Conservation (phyloP, 768 basidiomycete genomes). For the Collybia mongolica region DNA sequence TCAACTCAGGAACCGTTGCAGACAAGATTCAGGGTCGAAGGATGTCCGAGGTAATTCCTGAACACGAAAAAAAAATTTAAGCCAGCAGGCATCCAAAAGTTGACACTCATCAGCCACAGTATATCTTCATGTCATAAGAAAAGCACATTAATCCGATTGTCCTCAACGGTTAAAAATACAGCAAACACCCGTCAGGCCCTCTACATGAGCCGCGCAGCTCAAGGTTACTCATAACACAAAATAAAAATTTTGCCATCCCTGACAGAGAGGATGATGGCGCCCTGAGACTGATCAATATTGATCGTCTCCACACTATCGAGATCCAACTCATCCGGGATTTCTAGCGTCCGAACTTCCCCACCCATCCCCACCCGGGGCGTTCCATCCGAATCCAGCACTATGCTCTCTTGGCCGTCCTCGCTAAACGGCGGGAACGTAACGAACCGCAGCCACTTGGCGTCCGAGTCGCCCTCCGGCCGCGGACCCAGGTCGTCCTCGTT, state of each 20-base stretch:
- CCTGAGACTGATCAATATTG: slow-evolving; percentile 77
- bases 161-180: too few relatives aligned
- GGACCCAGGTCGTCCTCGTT: slow-evolving; percentile 22
- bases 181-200: too few relatives aligned
- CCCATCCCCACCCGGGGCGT: slow-evolving; percentile 27
- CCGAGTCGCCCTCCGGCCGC: slow-evolving; percentile 20
- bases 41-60: too few relatives aligned
- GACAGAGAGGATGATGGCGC: slow-evolving; percentile 68
- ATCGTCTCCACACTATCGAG: slow-evolving; percentile 69
- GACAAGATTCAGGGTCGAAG: too few relatives aligned
- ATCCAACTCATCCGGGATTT: slow-evolving; percentile 64
- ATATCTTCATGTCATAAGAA: too few relatives aligned
- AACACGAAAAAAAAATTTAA: too few relatives aligned
- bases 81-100: too few relatives aligned
- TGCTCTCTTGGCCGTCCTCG: slow-evolving; percentile 22
- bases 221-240: slow-evolving; percentile 54
- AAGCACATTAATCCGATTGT: too few relatives aligned
- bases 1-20: too few relatives aligned
- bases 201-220: not conserved
- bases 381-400: slow-evolving; percentile 13
- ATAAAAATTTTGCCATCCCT: slow-evolving; percentile 72
- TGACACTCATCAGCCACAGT: too few relatives aligned
- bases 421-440: slow-evolving; percentile 66
- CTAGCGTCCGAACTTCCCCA: slow-evolving; percentile 57
- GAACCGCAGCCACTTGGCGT: slow-evolving; percentile 59